Evolutionary conservation across 805 yeast genomes (phyloP), one percentile per base, ranked within the genome.

Genomic region (Kuraishia borneana): DNA sequence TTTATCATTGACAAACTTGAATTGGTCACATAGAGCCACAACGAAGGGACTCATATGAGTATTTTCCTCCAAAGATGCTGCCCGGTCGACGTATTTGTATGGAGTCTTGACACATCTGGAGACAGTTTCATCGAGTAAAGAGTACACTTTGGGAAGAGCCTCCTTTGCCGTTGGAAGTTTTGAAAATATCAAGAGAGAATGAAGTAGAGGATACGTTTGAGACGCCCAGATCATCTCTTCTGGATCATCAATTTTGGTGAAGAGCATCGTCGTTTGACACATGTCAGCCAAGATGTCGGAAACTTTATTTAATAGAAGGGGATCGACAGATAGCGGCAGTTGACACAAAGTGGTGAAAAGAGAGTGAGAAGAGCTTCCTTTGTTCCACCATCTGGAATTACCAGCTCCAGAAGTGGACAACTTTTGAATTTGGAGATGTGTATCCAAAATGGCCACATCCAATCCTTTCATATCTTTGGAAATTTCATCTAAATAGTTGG

Each of bases 331-430:
- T 29, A 45, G 38, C 2, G 61, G 70, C 26, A 83, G 55, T 47
- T 72, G 70, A 20, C 82, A 45, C 36, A 85, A 57, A 5, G 73
- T 69, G 0, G 88, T 75, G 53, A 84, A 85, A 30, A 83, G 58
- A 1, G 94, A 76, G 36, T 66, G 63, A 13, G 61, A 59, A 2
- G 56, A 47, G 5, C 59, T 61, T 19, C 68, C 58, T 13, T 41
- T 32, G 48, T 72, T 79, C 87, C 92, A 87, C 95, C 95, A 88
- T 53, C 77, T 83, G 21, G 75, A 64, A 33, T 70, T 73, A 3
- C 68, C 54, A 10, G 63, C 60, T 5, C 12, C 28, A 13, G 32
- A 42, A 7, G 68, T 61, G 10, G 61, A 44, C 16, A 42, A 60
- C 16, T 76, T 71, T 41, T 75, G 83, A 9, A 79, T 57, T 39